These are phyloP conservation scores for Clitoria ternatea DNA, from an alignment of 306 rosid species.

Conservation along the genomic window DNA sequence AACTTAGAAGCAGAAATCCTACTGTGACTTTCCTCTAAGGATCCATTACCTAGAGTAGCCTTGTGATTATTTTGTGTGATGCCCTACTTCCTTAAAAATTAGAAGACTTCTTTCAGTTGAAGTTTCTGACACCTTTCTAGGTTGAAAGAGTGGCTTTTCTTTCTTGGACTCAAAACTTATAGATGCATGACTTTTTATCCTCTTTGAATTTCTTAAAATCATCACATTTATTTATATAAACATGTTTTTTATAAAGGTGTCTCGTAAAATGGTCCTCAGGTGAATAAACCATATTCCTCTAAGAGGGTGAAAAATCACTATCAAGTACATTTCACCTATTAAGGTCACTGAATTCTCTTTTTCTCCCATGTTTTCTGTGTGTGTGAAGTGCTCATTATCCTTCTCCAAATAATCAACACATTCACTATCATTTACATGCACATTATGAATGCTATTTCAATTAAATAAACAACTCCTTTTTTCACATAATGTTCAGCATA, in stretches of 20 bases:
- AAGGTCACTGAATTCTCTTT: slow-evolving; percentile 25
- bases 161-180: slow-evolving; percentile 18
- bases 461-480: slow-evolving; percentile 44
- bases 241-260: slow-evolving; percentile 13
- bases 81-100: slow-evolving; percentile 18
- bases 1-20: slow-evolving; percentile 27
- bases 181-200: slow-evolving; percentile 33
- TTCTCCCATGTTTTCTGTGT: slow-evolving; percentile 26
- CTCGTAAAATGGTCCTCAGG: slow-evolving; percentile 22
- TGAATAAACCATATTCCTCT: slow-evolving; percentile 34
- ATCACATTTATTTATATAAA: slow-evolving; percentile 20
- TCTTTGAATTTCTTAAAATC: slow-evolving; percentile 36
- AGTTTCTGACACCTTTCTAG: slow-evolving; percentile 29
- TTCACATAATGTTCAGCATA: too few relatives aligned
- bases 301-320: slow-evolving; percentile 29
- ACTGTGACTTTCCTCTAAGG: slow-evolving; percentile 23
- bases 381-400: slow-evolving; percentile 19
- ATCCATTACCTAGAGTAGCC: slow-evolving; percentile 22
- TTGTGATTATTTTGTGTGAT: slow-evolving; percentile 22
- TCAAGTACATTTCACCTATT: neutral
- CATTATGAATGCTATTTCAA: slow-evolving; percentile 13
- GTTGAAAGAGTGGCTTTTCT: slow-evolving; percentile 28
- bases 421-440: slow-evolving; percentile 20
- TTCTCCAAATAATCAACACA: slow-evolving; percentile 14
- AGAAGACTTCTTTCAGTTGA: slow-evolving; percentile 22